phyloP scores from a whole-genome alignment of 164 flowering plant species.

The Cinnamomum micranthum region DNA sequence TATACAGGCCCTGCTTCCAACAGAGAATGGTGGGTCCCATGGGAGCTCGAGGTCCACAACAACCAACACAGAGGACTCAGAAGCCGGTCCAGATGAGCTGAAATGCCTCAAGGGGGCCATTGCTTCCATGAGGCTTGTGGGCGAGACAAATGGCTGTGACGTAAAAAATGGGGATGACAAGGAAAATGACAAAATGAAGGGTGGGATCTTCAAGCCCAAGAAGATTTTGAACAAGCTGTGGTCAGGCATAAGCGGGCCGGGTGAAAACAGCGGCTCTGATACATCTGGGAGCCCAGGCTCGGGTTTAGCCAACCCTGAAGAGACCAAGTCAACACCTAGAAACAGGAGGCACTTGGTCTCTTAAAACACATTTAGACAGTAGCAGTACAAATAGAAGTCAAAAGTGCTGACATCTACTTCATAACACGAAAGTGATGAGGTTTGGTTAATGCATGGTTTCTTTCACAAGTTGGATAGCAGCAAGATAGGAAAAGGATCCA shows the following conservation, averaged over 20 bases:
- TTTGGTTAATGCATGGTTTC: background rate
- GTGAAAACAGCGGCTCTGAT: slow-evolving; percentile 59
- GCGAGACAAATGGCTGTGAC: slow-evolving; percentile 19
- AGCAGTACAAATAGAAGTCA: slow-evolving; percentile 7
- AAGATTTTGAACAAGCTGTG: slow-evolving; percentile 51
- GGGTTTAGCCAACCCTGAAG: slow-evolving; percentile 48
- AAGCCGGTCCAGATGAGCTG: slow-evolving; percentile 51
- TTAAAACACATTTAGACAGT: slow-evolving; percentile 16
- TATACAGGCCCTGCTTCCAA: slow-evolving; percentile 35
- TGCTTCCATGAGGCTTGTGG: slow-evolving; percentile 40
- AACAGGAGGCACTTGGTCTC: slow-evolving; percentile 56
- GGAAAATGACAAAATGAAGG: slow-evolving; percentile 40
- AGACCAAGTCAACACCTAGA: slow-evolving; percentile 50
- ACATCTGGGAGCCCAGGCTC: slow-evolving; percentile 57
- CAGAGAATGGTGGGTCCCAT: slow-evolving; percentile 39
- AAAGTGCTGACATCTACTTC: slow-evolving; percentile 23
- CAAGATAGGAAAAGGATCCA: no score
- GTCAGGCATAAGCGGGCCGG: slow-evolving; percentile 41
- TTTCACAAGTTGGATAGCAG: no score
- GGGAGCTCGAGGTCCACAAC: slow-evolving; percentile 60
- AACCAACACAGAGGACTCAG: slow-evolving; percentile 67
- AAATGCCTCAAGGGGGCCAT: slow-evolving; percentile 54
- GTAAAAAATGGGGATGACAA: slow-evolving; percentile 29
- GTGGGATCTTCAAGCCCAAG: slow-evolving; percentile 44
- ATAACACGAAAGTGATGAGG: slow-evolving; percentile 3